These are phyloP conservation scores for Arabidopsis arenosa DNA, from an alignment of 345 rosid species.

Conservation along the genomic window DNA sequence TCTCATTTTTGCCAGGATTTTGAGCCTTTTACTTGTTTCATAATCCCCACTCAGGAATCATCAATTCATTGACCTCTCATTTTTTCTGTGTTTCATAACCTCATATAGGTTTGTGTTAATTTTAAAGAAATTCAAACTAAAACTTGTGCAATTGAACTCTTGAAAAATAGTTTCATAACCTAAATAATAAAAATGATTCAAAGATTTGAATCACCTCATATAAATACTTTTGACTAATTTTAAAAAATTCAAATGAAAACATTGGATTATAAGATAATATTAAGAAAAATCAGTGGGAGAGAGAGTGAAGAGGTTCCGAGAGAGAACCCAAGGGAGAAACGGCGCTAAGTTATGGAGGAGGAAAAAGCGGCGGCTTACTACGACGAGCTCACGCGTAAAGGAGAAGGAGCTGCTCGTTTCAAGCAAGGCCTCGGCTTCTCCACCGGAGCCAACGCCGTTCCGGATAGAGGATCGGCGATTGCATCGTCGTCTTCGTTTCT, in stretches of 20 bases:
- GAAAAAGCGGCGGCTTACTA: conserved; percentile 81
- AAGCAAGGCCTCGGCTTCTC: conserved; percentile 97
- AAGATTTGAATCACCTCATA: neutral
- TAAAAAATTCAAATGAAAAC: too few species aligned
- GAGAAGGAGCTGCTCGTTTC: conserved; percentile 95
- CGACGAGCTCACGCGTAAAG: conserved; percentile 84
- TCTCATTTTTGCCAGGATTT: conserved; percentile 84
- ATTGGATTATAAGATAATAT: too few species aligned
- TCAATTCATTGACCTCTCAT: conserved; percentile 58
- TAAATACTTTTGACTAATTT: too few species aligned
- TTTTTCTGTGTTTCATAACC: conserved; percentile 52
- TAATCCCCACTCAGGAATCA: conserved; percentile 58
- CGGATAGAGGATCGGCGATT: conserved; percentile 55
- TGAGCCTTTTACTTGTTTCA: conserved; percentile 39
- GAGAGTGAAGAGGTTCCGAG: too few species aligned
- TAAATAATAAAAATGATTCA: neutral
- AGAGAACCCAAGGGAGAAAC: neutral
- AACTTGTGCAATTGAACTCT: neutral
- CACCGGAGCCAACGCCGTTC: conserved; percentile 47
- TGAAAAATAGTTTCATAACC: neutral
- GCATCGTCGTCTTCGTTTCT: conserved; percentile 75
- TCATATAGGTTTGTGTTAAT: neutral
- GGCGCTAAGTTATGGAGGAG: conserved; percentile 58
- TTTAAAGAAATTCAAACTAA: neutral
- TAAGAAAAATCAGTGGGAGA: too few species aligned